Percentiles rank a stretch among this genome's conserved stretches.
Conservation (phyloP, 208 protist genomes). For the Leishmania lainsoni region DNA sequence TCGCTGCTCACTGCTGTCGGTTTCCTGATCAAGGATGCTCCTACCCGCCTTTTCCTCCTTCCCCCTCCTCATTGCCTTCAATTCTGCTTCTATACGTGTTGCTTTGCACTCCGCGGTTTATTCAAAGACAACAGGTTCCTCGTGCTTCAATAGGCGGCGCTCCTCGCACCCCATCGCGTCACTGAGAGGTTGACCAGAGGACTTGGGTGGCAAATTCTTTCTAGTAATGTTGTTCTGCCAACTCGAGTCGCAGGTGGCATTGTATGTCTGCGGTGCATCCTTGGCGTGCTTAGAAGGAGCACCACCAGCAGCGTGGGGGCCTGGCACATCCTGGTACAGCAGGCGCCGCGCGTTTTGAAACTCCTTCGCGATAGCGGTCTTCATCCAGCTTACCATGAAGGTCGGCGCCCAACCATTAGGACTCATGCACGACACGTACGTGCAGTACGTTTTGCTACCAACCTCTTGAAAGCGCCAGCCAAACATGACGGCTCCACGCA, state of each 20-base stretch:
- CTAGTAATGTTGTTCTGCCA: conserved; percentile 10
- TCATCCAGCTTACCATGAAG: conserved; percentile 87
- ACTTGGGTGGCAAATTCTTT: conserved; percentile 1
- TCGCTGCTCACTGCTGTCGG: neutral
- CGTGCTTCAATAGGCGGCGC: conserved; percentile 25
- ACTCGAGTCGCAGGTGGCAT: neutral
- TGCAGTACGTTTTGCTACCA: conserved; percentile 51
- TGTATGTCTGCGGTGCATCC: neutral
- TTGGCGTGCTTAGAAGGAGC: conserved; percentile 8
- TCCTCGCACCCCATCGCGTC: conserved; percentile 28
- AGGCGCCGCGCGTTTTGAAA: conserved; percentile 58
- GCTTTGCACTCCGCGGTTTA: neutral
- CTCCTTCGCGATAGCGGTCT: conserved; percentile 83
- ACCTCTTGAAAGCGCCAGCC: conserved; percentile 63
- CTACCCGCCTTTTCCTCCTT: neutral
- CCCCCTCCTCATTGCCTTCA: neutral
- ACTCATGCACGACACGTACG: conserved; percentile 84
- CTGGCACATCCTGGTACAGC: conserved; percentile 52
- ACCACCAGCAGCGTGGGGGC: neutral
- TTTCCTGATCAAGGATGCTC: neutral
- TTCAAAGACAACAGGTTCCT: conserved; percentile 42
- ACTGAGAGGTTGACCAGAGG: conserved; percentile 5
- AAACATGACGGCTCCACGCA: conserved; percentile 57
- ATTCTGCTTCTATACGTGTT: too few relatives aligned
- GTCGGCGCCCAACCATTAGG: conserved; percentile 85